Conservation (phyloP, 2,329 filamentous ascomycete species). For the Penicillium decumbens region DNA sequence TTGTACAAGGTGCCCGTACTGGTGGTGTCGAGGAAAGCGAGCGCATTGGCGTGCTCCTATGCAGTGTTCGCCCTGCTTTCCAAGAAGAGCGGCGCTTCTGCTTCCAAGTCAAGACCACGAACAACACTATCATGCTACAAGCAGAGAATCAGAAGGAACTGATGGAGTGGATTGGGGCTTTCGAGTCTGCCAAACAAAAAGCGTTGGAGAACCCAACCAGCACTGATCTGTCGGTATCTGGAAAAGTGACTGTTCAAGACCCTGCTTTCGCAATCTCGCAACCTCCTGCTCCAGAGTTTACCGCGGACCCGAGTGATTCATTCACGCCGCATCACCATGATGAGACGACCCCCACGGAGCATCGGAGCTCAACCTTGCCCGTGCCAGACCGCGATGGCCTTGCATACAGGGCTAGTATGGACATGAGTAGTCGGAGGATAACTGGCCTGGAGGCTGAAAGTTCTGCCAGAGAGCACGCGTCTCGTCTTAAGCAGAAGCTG, state of each 20-base stretch:
- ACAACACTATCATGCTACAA: slow-evolving; percentile 80
- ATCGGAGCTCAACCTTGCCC: slow-evolving; percentile 58
- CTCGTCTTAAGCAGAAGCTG: slow-evolving; percentile 86
- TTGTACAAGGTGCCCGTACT: slow-evolving; percentile 73
- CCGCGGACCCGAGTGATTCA: slow-evolving; percentile 69
- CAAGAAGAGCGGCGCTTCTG: slow-evolving; percentile 93
- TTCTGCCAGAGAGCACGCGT: slow-evolving; percentile 66
- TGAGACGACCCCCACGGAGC: slow-evolving; percentile 53
- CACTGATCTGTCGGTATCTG: slow-evolving; percentile 45
- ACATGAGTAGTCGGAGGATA: slow-evolving; percentile 54
- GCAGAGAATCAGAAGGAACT: slow-evolving; percentile 87
- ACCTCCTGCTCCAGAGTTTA: slow-evolving; percentile 83
- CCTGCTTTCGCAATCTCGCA: slow-evolving; percentile 90
- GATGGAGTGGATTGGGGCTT: slow-evolving; percentile 90
- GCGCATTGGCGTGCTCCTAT: slow-evolving; percentile 89
- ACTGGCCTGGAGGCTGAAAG: slow-evolving; percentile 56
- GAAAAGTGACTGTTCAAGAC: slow-evolving; percentile 47
- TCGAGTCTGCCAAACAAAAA: slow-evolving; percentile 89
- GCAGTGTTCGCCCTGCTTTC: slow-evolving; percentile 84
- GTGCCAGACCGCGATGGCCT: slow-evolving; percentile 59
- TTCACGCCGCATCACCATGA: slow-evolving; percentile 53
- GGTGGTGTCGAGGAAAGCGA: slow-evolving; percentile 91
- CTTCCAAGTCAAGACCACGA: slow-evolving; percentile 98
- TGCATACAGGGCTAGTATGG: slow-evolving; percentile 64
- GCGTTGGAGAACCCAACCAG: slow-evolving; percentile 70